These are phyloP conservation scores for Ramalina intermedia DNA, from an alignment of 495 filamentous ascomycete genomes.

Conservation along the genomic window DNA sequence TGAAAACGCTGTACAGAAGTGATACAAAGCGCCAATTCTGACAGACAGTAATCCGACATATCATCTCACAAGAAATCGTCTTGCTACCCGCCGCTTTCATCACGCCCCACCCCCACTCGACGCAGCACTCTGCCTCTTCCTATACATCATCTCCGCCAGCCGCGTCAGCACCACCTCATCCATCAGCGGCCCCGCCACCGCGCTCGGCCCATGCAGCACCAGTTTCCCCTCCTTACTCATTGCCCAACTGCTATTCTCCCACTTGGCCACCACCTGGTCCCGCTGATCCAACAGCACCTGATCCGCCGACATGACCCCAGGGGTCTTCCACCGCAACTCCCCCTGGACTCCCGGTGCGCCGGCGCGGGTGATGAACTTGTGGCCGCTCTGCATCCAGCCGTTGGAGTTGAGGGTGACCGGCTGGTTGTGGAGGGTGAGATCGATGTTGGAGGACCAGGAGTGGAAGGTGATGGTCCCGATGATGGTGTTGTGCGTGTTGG, in stretches of 20 bases:
- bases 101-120: too few relatives aligned
- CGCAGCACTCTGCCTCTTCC: constrained; percentile 6
- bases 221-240: constrained; percentile 6
- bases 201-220: neutral
- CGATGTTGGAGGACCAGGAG: neutral
- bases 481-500: neutral
- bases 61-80: too few relatives aligned
- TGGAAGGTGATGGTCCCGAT: constrained; percentile 8
- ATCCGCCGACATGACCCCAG: neutral
- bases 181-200: constrained; percentile 1
- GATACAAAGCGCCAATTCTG: too few relatives aligned
- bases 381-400: neutral
- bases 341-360: neutral
- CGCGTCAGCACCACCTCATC: constrained; percentile 17
- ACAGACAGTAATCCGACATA: too few relatives aligned
- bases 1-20: too few relatives aligned
- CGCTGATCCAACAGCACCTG: constrained; percentile 1
- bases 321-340: constrained; percentile 4
- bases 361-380: neutral
- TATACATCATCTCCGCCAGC: constrained; percentile 13
- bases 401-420: neutral
- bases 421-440: constrained; percentile 4
- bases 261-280: constrained; percentile 3
- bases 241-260: neutral
- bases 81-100: too few relatives aligned